Evolutionary conservation across 108 stramenopile genomes (phyloP), one percentile per base, ranked within the genome.

Genomic region (Thalassiosira profunda): DNA sequence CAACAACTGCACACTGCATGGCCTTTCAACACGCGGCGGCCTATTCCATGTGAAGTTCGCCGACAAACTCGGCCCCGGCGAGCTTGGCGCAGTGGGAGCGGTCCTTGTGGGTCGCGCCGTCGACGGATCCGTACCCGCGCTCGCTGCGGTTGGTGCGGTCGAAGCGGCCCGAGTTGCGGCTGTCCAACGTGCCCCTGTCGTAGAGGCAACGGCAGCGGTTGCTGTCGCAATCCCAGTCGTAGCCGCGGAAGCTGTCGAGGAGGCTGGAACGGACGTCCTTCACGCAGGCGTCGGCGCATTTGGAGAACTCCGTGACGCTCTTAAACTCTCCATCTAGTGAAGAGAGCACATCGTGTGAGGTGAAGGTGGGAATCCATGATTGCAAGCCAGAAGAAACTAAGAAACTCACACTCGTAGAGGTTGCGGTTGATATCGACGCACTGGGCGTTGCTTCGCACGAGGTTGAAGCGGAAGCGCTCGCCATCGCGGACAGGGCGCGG

Each of bases 371-470:
- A n/a, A n/a, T n/a, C n/a, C n/a, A n/a, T n/a, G n/a, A n/a, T n/a
- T n/a, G n/a, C n/a, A n/a, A n/a, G n/a, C n/a, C n/a, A n/a, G n/a
- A n/a, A n/a, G n/a, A n/a, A n/a, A n/a, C n/a, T n/a, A n/a, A n/a
- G n/a, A n/a, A n/a, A n/a, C n/a, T n/a, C n/a, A n/a, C n/a, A 60
- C 45, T 60, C 59, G 12, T 60, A 60, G 5, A 28, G 59, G 15
- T 42, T 60, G 1, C 42, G 30, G n/a, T 41, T 43, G 40, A 7
- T 44, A 18, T 60, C 59, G 2, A 33, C 34, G 33, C 41, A 42
- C 8, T 45, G 28, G 17, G 59, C 18, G 33, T 60, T 17, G 18
- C 31, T 14, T 24, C 41, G 43, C 18, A 43, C 5, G 15, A 43
- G 6, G 4, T n/a, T 60, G 42, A 60, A 60, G 21, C 59, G 40